Base-by-base conservation (phyloP, 805 yeast species). In the Lipomyces yamanashiensis region DNA sequence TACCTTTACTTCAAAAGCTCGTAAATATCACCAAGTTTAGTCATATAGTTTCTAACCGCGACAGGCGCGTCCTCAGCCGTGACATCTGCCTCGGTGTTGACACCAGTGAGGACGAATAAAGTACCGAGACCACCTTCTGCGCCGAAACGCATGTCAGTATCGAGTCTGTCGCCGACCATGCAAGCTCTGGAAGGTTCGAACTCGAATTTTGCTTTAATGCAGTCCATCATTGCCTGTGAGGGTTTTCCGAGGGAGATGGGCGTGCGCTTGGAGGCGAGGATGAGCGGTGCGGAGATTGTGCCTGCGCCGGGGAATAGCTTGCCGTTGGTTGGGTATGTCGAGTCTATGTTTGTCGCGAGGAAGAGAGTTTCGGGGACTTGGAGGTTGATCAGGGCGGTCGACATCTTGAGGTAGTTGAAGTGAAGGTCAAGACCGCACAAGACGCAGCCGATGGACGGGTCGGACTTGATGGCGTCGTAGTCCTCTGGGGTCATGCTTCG, bases 231-330 rank as follows among this genome's bases (percentile, higher is more conserved):
- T 60, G 87, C 87, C 68, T 84, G 85, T 61, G 87, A 86, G 23
- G 99, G 99, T 74, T 95, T 95, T 59, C 99, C 99, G 71, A 98
- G 89, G 1, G 93, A 88, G 59, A 87, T 86, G 0, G 99, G 98
- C 66, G 83, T 78, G 69, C 97, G 83, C n/a, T 90, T 92, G 23
- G 90, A 78, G 12, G 93, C 87, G 69, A 78, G 85, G 1, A 90
- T 84, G 17, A 90, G 86, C 0, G 92, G 82, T 69, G 90, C 89
- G 50, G 93, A 87, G 68, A 91, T 84, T 1, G 97, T 87, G 0
- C 99, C 99, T 0, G 99, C 98, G 37, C 99, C 99, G 19, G 97
- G 96, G 55, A 95, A 82, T 54, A 90, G 83, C 70, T 84, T 80
- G 0, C 96, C 97, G 75, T 89, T 87, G 63, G 89, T 85, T 1